Base-by-base conservation (phyloP, 2,329 filamentous ascomycete species). In the Orbilia oligospora region DNA sequence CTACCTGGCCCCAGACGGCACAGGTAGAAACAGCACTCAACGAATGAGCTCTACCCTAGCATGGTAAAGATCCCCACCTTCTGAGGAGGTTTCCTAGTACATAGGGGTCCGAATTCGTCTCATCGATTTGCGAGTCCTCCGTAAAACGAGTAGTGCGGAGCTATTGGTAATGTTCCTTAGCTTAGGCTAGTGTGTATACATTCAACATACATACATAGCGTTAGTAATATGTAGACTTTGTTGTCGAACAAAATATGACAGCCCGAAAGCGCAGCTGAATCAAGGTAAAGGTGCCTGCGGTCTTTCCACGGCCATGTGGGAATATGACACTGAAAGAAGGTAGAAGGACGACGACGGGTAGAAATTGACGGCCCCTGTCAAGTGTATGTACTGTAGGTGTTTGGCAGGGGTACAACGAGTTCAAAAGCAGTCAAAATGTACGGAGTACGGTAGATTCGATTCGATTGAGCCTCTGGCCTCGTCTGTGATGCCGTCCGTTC, bases 241-340 rank as follows among this genome's bases (percentile, higher is more conserved):
- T 14, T 22, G 16, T 51, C 48, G 53, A 56, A 48, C 49, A 16
- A 48, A 71, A 56, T 48, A 44, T 55, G 48, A 58, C 38, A 49
- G 48, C 67, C 53, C 75, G 61, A 72, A 78, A 78, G 53, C 63
- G 75, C 75, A 78, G 75, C 75, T 78, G 75, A 78, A 44, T 44
- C 36, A 33, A 30, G n/a, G n/a, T n/a, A n/a, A 38, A 51, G 27
- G 22, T 22, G 56, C 67, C 65, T 22, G 56, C 61, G n/a, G 18
- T 58, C 18, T 8, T 48, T 38, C 30, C 6, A n/a, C n/a, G n/a
- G n/a, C 6, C 18, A 16, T 71, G 56, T 18, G 14, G 41, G 30
- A 64, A 30, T 33, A 44, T 48, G 48, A 27, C 36, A 48, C 20
- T 51, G 18, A 36, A 33, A 61, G 6, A 18, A 51, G 58, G 61